phyloP scores from a whole-genome alignment of 2,329 filamentous ascomycete species.

The Aspergillus brunneoviolaceus region DNA sequence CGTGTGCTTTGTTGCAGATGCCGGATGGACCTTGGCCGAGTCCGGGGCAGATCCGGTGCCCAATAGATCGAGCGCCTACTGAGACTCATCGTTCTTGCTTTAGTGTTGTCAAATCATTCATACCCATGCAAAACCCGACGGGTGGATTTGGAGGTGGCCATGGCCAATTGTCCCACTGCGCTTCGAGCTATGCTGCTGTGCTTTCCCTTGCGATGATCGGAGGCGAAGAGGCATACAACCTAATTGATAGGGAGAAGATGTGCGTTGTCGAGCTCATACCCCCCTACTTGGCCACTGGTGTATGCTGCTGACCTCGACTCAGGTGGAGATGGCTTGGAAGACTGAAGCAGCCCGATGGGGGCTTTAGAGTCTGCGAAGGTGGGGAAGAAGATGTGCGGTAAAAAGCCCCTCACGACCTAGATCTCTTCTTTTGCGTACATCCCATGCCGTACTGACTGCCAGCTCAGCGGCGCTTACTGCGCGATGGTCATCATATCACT shows the following conservation, averaged over 20 bases:
- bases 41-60: background rate
- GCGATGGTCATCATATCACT: conserved; percentile 81
- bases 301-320: conserved; percentile 27
- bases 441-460: conserved; percentile 19
- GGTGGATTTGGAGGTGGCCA: conserved; percentile 95
- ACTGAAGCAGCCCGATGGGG: conserved; percentile 82
- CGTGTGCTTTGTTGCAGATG: conserved; percentile 3
- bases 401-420: conserved; percentile 17
- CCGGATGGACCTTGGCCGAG: background rate
- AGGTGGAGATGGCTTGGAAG: conserved; percentile 82
- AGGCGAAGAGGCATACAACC: conserved; percentile 68
- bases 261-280: conserved; percentile 30
- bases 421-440: conserved; percentile 14
- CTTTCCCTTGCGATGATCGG: conserved; percentile 77
- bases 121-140: conserved; percentile 73
- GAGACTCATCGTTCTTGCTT: background rate
- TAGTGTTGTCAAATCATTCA: conserved; percentile 70
- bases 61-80: background rate
- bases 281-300: conserved; percentile 1
- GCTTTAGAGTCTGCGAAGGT: conserved; percentile 81
- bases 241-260: conserved; percentile 79
- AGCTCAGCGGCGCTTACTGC: conserved; percentile 79
- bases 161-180: conserved; percentile 84
- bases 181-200: conserved; percentile 81
- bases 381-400: conserved; percentile 92